Evolutionary conservation across 1,139 yeast genomes (phyloP).

Genomic region (Lodderomyces metapsilosis): DNA sequence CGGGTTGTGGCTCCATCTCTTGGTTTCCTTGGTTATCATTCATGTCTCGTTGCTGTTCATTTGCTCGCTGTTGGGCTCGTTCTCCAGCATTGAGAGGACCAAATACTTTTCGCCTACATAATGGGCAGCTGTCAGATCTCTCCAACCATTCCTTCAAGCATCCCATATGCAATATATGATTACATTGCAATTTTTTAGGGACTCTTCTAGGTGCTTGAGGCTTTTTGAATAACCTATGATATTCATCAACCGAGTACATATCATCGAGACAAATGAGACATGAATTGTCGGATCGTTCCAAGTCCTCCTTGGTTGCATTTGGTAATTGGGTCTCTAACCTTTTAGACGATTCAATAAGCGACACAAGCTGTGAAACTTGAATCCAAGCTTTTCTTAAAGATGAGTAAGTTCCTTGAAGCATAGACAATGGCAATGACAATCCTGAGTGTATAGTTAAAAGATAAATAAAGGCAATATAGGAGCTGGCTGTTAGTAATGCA

Average conservation of each 20-base stretch:
- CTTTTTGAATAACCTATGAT: constrained; percentile 21
- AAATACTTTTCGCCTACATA: constrained; percentile 78
- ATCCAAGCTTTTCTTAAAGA: constrained; percentile 50
- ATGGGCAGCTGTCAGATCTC: constrained; percentile 87
- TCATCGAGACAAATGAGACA: constrained; percentile 88
- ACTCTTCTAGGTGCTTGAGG: constrained; percentile 41
- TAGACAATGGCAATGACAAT: constrained; percentile 62
- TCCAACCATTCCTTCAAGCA: constrained; percentile 94
- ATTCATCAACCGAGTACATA: constrained; percentile 50
- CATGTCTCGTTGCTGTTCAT: constrained; percentile 1
- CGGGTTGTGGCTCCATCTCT: background rate
- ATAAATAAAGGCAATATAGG: constrained; percentile 36
- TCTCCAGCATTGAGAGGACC: constrained; percentile 10
- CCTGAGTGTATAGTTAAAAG: constrained; percentile 48
- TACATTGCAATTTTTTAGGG: constrained; percentile 79
- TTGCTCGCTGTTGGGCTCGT: background rate
- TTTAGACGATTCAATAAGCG: constrained; percentile 60
- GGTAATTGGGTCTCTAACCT: constrained; percentile 65
- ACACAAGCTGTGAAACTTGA: constrained; percentile 51
- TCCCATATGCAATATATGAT: constrained; percentile 86
- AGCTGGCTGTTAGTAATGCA: constrained; percentile 37
- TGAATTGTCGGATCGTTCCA: constrained; percentile 56
- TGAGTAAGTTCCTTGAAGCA: constrained; percentile 64
- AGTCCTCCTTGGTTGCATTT: constrained; percentile 59
- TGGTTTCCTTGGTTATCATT: constrained; percentile 3